Percentiles rank a stretch among this genome's conserved stretches.
These are phyloP conservation scores for Maudiozyma humilis DNA, from an alignment of 1,139 yeast species.

Conservation along the genomic window DNA sequence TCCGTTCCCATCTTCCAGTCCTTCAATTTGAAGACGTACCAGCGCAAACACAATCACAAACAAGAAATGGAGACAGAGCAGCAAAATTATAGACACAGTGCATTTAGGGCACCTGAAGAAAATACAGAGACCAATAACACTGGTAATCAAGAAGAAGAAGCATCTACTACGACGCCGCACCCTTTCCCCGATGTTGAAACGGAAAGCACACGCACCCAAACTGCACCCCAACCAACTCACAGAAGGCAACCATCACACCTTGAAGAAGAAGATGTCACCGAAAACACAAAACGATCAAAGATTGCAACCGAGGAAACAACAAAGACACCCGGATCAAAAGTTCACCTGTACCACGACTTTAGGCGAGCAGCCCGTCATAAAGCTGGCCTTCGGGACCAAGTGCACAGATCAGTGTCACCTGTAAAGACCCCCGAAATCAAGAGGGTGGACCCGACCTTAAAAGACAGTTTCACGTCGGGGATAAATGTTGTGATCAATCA, in stretches of 20 bases:
- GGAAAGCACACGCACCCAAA: too few species aligned
- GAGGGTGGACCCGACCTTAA: too few species aligned
- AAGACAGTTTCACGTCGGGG: constrained; percentile 6
- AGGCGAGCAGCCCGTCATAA: constrained; percentile 24
- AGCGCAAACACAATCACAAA: constrained; percentile 10
- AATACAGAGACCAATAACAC: neutral
- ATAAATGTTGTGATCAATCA: constrained; percentile 3
- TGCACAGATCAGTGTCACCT: constrained; percentile 22
- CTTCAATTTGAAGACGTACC: constrained; percentile 19
- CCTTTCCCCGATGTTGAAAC: too few species aligned
- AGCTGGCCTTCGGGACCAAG: constrained; percentile 14
- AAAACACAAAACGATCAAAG: neutral
- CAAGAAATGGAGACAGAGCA: constrained; percentile 6
- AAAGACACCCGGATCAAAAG: too few species aligned
- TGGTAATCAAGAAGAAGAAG: neutral
- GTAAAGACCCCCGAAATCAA: constrained; percentile 13
- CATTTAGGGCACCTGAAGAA: constrained; percentile 1
- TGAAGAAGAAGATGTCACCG: neutral
- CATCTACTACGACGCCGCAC: too few species aligned
- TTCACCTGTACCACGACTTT: constrained; percentile 3
- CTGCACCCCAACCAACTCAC: too few species aligned
- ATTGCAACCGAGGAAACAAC: neutral
- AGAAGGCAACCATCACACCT: too few species aligned
- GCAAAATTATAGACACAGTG: neutral
- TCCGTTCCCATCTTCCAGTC: constrained; percentile 18